Evolutionary conservation across 2,329 filamentous ascomycete species (phyloP), one percentile per base, ranked within the genome.

Genomic region (Camptophora hylomeconis): DNA sequence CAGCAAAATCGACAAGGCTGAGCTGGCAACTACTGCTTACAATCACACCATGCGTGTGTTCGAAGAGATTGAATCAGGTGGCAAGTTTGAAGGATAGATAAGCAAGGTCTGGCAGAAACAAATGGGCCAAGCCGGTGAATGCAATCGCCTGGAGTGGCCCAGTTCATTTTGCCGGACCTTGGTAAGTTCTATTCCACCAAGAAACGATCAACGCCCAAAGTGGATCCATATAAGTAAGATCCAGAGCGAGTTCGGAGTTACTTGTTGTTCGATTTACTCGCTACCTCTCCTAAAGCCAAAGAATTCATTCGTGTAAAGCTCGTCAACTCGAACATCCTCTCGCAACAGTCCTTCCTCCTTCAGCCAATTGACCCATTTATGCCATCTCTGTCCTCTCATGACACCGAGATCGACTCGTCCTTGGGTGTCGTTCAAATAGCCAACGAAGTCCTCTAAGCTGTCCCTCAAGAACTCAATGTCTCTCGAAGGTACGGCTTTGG

Each of bases 11-110:
- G 28, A 39, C 11, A 31, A 37, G 14, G 42, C 44, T 5, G 42
- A 38, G 20, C 23, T 37, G 32, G 31, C 31, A 7, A 31, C 38
- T 17, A 44, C 39, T 31, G 27, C 43, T 20, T 41, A 38, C 32
- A 33, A 39, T 7, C 45, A 49, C 35, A 49, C 44, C 1, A 37
- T 29, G 23, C 35, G 33, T 20, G 39, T 31, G 12, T 47, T 45
- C 21, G 40, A 42, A 17, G 38, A 34, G 7, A 41, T 48, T 34
- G 40, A 42, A 19, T 32, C 14, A 7, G 44, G 36, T 3, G 36
- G 26, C 5, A 32, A 37, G 4, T 46, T 47, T 36, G 33, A n/a
- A n/a, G n/a, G n/a, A n/a, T n/a, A n/a, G n/a, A n/a, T n/a, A n/a
- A n/a, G n/a, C 19, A 20, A 34, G 30, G 24, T 35, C n/a, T n/a